phyloP scores from a whole-genome alignment of 495 filamentous ascomycete species.

The Haplographium delicatum region DNA sequence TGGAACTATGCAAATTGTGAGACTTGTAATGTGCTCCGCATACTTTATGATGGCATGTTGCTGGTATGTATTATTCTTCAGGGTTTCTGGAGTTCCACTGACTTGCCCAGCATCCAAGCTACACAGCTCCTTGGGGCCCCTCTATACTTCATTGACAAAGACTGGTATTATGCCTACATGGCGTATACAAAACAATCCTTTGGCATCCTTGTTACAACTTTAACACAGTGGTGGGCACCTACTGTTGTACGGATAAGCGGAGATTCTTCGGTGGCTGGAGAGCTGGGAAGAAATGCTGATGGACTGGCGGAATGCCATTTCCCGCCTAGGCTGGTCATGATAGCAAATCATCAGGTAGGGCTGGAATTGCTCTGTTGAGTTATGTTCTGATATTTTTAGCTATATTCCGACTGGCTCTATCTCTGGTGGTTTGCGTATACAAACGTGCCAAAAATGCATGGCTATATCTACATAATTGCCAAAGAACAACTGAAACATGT shows the following conservation, averaged over 20 bases:
- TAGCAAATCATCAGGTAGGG: slow-evolving; percentile 75
- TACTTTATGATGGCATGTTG: slow-evolving; percentile 55
- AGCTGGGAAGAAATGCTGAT: slow-evolving; percentile 58
- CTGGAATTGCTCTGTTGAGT: neutral
- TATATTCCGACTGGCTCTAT: slow-evolving; percentile 87
- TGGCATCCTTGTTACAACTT: slow-evolving; percentile 64
- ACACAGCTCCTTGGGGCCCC: slow-evolving; percentile 65
- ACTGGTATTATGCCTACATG: slow-evolving; percentile 74
- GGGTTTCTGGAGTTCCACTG: neutral
- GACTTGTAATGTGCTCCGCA: slow-evolving; percentile 54
- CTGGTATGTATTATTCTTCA: slow-evolving; percentile 19
- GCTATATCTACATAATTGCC: slow-evolving; percentile 79
- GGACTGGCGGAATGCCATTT: slow-evolving; percentile 68
- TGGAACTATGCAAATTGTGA: slow-evolving; percentile 54
- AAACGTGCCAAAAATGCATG: slow-evolving; percentile 59
- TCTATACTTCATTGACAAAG: slow-evolving; percentile 63
- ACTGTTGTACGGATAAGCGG: slow-evolving; percentile 72
- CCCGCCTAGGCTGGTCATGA: slow-evolving; percentile 70
- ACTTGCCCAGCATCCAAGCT: slow-evolving; percentile 46
- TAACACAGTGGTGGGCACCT: slow-evolving; percentile 80
- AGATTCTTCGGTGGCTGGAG: slow-evolving; percentile 63
- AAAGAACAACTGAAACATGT: slow-evolving; percentile 78
- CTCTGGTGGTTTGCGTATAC: slow-evolving; percentile 85
- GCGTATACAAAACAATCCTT: slow-evolving; percentile 71
- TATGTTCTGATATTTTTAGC: slow-evolving; percentile 24